These are phyloP conservation scores for Phytophthora cajani DNA, from an alignment of 352 stramenopile genomes.

Conservation along the genomic window DNA sequence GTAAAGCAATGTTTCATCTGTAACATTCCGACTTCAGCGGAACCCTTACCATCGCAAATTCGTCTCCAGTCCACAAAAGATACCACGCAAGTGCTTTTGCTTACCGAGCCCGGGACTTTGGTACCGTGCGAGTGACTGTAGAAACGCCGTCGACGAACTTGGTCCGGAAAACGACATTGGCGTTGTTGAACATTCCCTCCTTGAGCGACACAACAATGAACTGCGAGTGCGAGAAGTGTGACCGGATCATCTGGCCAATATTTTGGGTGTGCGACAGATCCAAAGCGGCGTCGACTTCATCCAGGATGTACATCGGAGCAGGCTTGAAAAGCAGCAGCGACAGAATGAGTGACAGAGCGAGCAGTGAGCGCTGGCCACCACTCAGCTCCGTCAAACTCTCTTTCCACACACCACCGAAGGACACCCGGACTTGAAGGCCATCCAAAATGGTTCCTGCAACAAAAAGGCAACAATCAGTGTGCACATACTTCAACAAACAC, in stretches of 20 bases:
- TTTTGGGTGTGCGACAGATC: slow-evolving; percentile 99
- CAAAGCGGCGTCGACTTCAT: slow-evolving; percentile 99
- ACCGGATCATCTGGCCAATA: slow-evolving; percentile 99
- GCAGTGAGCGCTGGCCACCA: slow-evolving; percentile 98
- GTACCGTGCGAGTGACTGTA: slow-evolving; percentile 96
- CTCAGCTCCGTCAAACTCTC: slow-evolving; percentile 99
- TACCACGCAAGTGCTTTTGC: slow-evolving; percentile 1
- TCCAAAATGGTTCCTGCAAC: slow-evolving; percentile 82
- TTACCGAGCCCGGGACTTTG: slow-evolving; percentile 58
- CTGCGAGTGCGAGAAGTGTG: slow-evolving; percentile 99
- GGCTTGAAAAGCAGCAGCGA: slow-evolving; percentile 99
- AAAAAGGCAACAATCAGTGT: slow-evolving; percentile 18
- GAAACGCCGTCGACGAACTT: slow-evolving; percentile 99
- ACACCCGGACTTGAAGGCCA: slow-evolving; percentile 99
- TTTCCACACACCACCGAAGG: slow-evolving; percentile 99
- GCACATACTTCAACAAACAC: background rate
- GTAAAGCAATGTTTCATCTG: slow-evolving; percentile 11
- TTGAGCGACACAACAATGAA: slow-evolving; percentile 99
- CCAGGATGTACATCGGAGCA: slow-evolving; percentile 99
- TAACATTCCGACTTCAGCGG: slow-evolving; percentile 5
- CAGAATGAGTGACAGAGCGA: slow-evolving; percentile 98
- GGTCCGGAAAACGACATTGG: slow-evolving; percentile 99
- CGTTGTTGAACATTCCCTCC: slow-evolving; percentile 99
- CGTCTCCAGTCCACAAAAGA: background rate
- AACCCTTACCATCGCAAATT: slow-evolving; percentile 1